Evolutionary conservation across 2,329 filamentous ascomycete genomes (phyloP).

Genomic region (Thermoascus crustaceus): DNA sequence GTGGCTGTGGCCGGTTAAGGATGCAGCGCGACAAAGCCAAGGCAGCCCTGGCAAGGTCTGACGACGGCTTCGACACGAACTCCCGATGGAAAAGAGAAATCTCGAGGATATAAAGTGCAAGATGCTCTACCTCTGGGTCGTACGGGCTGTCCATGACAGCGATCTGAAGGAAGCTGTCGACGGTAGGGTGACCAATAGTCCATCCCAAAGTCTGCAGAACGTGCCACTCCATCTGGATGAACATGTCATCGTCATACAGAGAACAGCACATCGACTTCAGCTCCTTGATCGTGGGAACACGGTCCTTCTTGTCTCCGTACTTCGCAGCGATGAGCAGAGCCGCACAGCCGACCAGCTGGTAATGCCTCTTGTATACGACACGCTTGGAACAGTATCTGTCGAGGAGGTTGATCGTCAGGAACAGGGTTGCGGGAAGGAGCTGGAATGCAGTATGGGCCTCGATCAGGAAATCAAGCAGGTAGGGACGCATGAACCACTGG

Average conservation of each 20-base stretch:
- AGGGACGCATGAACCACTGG: constrained; percentile 98
- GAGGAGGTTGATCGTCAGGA: constrained; percentile 91
- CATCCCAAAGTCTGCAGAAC: constrained; percentile 95
- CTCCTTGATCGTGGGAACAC: constrained; percentile 94
- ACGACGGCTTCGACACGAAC: constrained; percentile 87
- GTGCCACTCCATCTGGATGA: constrained; percentile 99
- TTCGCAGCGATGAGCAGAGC: constrained; percentile 94
- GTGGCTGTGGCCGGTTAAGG: constrained; percentile 67
- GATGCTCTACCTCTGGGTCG: constrained; percentile 84
- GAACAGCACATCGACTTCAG: constrained; percentile 99
- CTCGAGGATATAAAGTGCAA: constrained; percentile 90
- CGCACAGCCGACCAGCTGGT: constrained; percentile 93
- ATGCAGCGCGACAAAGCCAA: constrained; percentile 81
- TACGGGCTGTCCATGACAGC: constrained; percentile 67
- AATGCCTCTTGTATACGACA: constrained; percentile 98
- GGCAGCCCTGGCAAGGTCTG: constrained; percentile 80
- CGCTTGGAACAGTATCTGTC: constrained; percentile 97
- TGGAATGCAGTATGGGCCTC: constrained; percentile 95
- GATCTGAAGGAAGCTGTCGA: constrained; percentile 86
- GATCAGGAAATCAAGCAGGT: constrained; percentile 94
- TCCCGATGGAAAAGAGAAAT: constrained; percentile 94
- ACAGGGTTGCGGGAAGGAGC: constrained; percentile 86
- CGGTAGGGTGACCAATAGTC: constrained; percentile 90
- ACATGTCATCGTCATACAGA: constrained; percentile 98
- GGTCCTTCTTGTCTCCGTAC: constrained; percentile 97